Base-by-base conservation (phyloP, 2,329 filamentous ascomycete species). In the Pyrenophora tritici-repentis region DNA sequence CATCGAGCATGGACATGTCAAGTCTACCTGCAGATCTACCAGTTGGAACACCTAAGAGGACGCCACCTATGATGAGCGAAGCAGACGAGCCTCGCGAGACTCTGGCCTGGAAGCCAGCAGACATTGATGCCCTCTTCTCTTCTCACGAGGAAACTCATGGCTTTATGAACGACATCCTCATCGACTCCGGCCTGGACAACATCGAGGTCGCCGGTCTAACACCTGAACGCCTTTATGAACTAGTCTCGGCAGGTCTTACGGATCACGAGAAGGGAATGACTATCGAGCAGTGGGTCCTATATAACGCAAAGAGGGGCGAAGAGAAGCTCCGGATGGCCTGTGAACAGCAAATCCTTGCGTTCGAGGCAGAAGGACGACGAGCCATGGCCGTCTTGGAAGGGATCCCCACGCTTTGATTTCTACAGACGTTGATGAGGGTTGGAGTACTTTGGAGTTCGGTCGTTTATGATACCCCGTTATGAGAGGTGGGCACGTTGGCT, bases 231-330 rank as follows among this genome's bases (percentile, higher is more conserved):
- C 55, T 84, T 20, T 70, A 87, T 13, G 79, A 77, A 48, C 72
- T 67, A 10, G 78, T 81, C 33, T 85, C 83, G 10, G 79, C 79
- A 0, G 83, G 83, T 12, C 75, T 99, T 45, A 87, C 83, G 2
- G 88, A 82, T 45, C 83, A 86, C 0, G 94, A 97, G 77, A 91
- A 88, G 78, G 79, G 82, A 32, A 96, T 99, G 92, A 93, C 86
- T 4, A 90, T 97, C 0, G 91, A 96, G 72, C 86, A 97, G 73
- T 99, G 93, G 91, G 88, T 99, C 33, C 79, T 86, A 50, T 83
- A 87, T 74, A 92, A 94, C 61, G 94, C 94, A 0, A 82, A 83
- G 54, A 80, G 87, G 68, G 91, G 90, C 0, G 92, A 97, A 77
- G 84, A 86, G 73, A 87, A 86, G 71, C 78, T 99, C 47, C 87